Evolutionary conservation across 768 basidiomycete species (phyloP), one percentile per base, ranked within the genome.

Genomic region (Rickenella mellea): DNA sequence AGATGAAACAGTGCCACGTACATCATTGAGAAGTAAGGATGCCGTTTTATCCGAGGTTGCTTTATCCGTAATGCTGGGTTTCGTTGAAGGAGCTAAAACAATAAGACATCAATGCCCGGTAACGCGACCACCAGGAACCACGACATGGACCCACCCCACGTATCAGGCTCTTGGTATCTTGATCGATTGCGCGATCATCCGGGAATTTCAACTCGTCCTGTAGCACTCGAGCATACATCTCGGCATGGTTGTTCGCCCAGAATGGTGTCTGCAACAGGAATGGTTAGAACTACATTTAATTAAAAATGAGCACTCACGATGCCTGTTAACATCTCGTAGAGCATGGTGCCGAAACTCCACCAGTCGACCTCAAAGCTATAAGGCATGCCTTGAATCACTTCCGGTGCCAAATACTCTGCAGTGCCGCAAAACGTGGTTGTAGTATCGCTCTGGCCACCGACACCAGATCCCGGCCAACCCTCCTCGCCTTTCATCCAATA

Each of bases 301-400:
- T 45, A 26, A 25, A n/a, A 53, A 41, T 35, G 53, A 36, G 45
- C 32, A 78, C 84, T 69, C 61, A 93, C 92, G 50, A 93, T 85
- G 21, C 94, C 94, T 28, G 88, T 87, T 63, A 98, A 66, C 85
- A 96, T 94, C 68, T 98, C 94, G 58, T 88, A 91, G 46, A 98
- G 65, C 86, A 98, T 94, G 48, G 94, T 97, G 27, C 94, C 94
- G 54, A 94, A 85, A 50, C 84, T 88, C 93, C 92, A 99, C 88
- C 91, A 94, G 59, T 98, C 94, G 17, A 94, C 90, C 51, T 92
- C 89, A 55, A 91, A 98, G 49, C 83, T 82, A 57, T 98, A 94
- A 15, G 81, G 74, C 52, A 85, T 60, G 1, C 92, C 88, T 54
- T 90, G 86, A 51, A 98, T 90, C 33, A 98, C 92, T 63, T 99